Conservation (phyloP, 139 green algal genomes). For the Coelastrella sp. region DNA sequence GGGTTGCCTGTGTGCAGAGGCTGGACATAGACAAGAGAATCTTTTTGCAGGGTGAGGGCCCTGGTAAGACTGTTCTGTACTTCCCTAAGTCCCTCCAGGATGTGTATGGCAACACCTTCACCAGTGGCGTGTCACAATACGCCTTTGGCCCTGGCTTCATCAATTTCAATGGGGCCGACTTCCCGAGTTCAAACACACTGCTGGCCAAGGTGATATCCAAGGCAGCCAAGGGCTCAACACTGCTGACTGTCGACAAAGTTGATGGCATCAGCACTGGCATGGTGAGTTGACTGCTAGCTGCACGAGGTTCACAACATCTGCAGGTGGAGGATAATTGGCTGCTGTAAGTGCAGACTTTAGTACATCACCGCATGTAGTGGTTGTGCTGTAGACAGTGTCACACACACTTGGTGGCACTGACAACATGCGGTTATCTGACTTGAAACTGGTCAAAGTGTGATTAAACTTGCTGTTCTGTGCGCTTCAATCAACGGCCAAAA, state of each 20-base stretch:
- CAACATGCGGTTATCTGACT: no score
- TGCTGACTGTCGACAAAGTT: not conserved
- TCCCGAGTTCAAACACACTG: conserved; percentile 2
- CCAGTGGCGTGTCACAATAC: conserved; percentile 28
- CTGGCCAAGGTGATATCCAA: conserved; percentile 26
- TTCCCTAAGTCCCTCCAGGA: conserved; percentile 40
- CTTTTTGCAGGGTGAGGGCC: conserved; percentile 28
- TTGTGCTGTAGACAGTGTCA: no score
- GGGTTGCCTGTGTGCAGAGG: conserved; percentile 26
- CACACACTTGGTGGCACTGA: no score
- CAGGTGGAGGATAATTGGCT: not conserved
- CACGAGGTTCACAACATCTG: not conserved
- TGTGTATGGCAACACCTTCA: conserved; percentile 45
- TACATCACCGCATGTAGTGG: no score
- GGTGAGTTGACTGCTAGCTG: not conserved
- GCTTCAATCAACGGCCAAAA: no score
- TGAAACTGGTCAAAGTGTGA: no score
- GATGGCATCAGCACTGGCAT: not conserved
- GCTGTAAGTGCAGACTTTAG: no score
- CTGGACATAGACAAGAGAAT: conserved; percentile 48
- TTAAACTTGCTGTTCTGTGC: no score
- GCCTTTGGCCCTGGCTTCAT: conserved; percentile 46
- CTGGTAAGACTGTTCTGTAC: conserved; percentile 31
- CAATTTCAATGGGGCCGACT: conserved; percentile 42
- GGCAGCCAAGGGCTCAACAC: not conserved